phyloP scores from a whole-genome alignment of 371 early-diverging fungal species.

The Mortierella sp. region DNA sequence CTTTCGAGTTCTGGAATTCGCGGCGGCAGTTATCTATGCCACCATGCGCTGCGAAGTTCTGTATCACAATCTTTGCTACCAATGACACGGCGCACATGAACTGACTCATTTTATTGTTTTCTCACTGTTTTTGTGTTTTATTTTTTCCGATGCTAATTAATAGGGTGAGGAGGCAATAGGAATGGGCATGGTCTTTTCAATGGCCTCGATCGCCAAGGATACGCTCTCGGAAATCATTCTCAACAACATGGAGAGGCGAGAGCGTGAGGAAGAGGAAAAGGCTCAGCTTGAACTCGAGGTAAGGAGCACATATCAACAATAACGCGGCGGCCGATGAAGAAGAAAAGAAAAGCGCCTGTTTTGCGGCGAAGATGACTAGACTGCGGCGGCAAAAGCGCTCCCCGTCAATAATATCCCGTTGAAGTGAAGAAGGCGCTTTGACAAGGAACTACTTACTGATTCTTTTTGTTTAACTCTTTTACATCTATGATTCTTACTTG shows the following conservation, averaged over 20 bases:
- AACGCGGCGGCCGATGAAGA: neutral
- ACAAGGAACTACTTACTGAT: neutral
- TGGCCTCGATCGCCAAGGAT: conserved; percentile 88
- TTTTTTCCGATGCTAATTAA: neutral
- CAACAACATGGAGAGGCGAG: conserved; percentile 67
- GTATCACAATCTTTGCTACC: neutral
- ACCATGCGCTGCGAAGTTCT: neutral
- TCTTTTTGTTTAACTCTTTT: neutral
- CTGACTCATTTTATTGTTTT: neutral
- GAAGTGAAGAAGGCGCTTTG: neutral
- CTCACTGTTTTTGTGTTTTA: neutral
- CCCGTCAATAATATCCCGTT: neutral
- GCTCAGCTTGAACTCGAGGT: conserved; percentile 81
- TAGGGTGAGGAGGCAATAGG: conserved; percentile 86
- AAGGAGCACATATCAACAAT: neutral
- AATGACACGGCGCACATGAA: neutral
- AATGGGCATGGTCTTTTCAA: conserved; percentile 94
- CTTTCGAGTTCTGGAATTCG: neutral
- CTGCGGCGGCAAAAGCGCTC: neutral
- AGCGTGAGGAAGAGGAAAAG: conserved; percentile 70
- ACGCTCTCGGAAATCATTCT: conserved; percentile 72
- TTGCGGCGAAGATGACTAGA: neutral
- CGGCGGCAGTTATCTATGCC: neutral
- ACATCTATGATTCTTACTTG: neutral
- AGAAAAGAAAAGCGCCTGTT: neutral